Evolutionary conservation across 2,329 filamentous ascomycete genomes (phyloP), one percentile per base, ranked within the genome.

Genomic region (Ophiostoma sp.): DNA sequence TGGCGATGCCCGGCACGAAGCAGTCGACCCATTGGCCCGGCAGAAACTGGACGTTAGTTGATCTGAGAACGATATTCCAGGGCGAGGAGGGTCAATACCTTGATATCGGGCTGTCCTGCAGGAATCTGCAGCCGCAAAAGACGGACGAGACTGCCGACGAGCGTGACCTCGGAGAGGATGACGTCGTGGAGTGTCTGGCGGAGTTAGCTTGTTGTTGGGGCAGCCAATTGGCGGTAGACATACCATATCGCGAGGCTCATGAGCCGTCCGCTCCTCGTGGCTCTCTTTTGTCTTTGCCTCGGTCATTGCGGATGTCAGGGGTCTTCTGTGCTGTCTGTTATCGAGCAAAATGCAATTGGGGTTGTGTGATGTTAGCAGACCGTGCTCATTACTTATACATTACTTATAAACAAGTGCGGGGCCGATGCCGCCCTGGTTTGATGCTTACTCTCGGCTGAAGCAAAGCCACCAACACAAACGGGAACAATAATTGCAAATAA

Each of bases 11-110:
- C 1, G 93, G 92, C 69, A 93, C 85, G 77, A 90, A 89, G 7
- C 93, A 89, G 77, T 97, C 93, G 70, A 97, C 84, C 92, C 93
- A 97, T 82, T 96, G 93, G 69, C 93, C 93, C 5, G 93, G 87
- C 6, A 88, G 83, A 79, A 95, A 96, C 84, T 91, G 78, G n/a
- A 23, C 52, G 35, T 8, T 8, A 33, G 10, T 67, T 11, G 62
- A 76, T 77, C 57, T 36, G 68, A 65, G 1, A 76, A 69, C 75
- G 73, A 31, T 31, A 31, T 31, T 31, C 27, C 27, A 31, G 27
- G 27, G 27, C 27, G 35, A 57, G 60, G 20, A 1, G 15, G 65
- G 7, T 15, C n/a, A 71, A 67, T 80, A 87, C 87, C 77, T 83
- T 81, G 73, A 86, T 80, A 73, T 76, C 76, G 20, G 80, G 77